Evolutionary conservation across 2,329 filamentous ascomycete species (phyloP), one percentile per base, ranked within the genome.

Genomic region (Colletotrichum limetticola): DNA sequence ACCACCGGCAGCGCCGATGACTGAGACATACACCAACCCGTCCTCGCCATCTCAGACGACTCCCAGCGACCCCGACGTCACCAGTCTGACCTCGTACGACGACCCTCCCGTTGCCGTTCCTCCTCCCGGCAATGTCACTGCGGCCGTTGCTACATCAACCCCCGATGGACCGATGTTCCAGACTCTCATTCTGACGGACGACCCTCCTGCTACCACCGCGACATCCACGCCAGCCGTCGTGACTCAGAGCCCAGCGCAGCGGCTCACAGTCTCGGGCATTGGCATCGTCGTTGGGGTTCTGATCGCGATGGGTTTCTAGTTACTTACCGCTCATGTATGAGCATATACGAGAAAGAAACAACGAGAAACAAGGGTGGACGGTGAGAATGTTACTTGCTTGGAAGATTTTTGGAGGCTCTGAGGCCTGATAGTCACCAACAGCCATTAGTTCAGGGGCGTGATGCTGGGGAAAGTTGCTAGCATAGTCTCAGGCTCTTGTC

Each of bases 341-440:
- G 3, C 11, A 3, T 1, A 1, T 3, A 24, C 19, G 5, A 60
- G 22, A 53, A 22, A 12, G 42, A 11, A 8, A 12, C 32, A 12
- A 49, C 2, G 19, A 14, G 24, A 19, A 7, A 14, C 22, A 7
- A 16, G 1, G 14, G 1, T 3, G 37, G 2, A 42, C 37, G 14
- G 3, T 24, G 42, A 22, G n/a, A 46, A 57, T 19, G 14, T 72
- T 62, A 28, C 28, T 69, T 58, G 55, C 56, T 72, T 62, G 57
- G 61, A 32, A 58, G 19, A 73, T 66, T 71, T 71, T 73, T 73
- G 66, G 71, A 52, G 67, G 66, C 53, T 49, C 14, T 32, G 8
- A 30, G 53, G 49, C 46, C 28, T 42, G 26, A n/a, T 52, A 62
- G 3, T 22, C 32, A 32, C 5, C 28, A 16, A 26, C 3, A 52